Percentiles rank a stretch among this genome's conserved stretches.
Conservation (phyloP, 1,284 basidiomycete genomes). For the Ganoderma multipileum region DNA sequence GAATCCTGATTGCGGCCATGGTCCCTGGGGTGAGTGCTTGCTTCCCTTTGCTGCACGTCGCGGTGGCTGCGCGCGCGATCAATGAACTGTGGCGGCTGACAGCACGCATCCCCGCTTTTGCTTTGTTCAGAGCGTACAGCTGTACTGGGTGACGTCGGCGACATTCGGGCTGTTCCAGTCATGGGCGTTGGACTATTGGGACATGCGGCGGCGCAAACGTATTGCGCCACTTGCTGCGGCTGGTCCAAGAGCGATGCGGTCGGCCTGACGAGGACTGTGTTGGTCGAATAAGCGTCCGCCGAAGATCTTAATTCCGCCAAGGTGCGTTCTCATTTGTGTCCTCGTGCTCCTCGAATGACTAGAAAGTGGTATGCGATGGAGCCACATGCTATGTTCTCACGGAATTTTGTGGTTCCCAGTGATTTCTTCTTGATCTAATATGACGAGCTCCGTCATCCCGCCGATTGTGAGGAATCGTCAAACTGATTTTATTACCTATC, state of each 20-base stretch:
- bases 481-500: slow-evolving; percentile 14
- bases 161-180: slow-evolving; percentile 82
- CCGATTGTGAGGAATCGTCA: no score
- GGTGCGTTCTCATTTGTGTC: slow-evolving; percentile 1
- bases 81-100: slow-evolving; percentile 6
- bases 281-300: neutral
- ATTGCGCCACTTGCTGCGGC: slow-evolving; percentile 3
- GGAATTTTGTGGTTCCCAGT: slow-evolving; percentile 53
- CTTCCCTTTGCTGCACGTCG: neutral
- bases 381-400: slow-evolving; percentile 44
- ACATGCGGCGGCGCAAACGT: slow-evolving; percentile 51
- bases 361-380: slow-evolving; percentile 76
- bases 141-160: slow-evolving; percentile 89
- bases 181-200: slow-evolving; percentile 74
- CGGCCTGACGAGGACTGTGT: slow-evolving; percentile 11
- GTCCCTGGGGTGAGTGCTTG: slow-evolving; percentile 72
- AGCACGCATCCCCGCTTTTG: neutral
- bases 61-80: neutral
- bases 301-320: neutral
- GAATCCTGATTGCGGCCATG: slow-evolving; percentile 80
- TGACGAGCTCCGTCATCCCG: slow-evolving; percentile 52
- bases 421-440: slow-evolving; percentile 88
- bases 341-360: slow-evolving; percentile 56
- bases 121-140: slow-evolving; percentile 65
- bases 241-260: slow-evolving; percentile 17